Conservation (phyloP, 1,284 basidiomycete species). For the Fomitiporia mediterranea region DNA sequence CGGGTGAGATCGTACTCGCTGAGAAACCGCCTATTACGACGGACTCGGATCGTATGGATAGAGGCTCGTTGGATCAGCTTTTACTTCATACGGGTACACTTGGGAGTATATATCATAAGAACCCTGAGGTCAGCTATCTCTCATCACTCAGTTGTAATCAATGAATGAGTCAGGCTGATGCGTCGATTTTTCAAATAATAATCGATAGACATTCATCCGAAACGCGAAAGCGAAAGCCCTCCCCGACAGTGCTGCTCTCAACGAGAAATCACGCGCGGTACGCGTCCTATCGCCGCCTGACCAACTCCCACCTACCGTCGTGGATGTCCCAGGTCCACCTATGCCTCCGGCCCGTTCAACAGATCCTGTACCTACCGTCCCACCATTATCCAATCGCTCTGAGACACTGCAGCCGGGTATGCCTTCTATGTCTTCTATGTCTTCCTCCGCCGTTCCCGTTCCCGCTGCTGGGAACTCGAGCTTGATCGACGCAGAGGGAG, state of each 20-base stretch:
- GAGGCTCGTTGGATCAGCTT: constrained; percentile 89
- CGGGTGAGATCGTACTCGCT: constrained; percentile 87
- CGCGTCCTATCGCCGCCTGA: constrained; percentile 58
- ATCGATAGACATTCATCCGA: constrained; percentile 73
- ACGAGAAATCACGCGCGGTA: constrained; percentile 64
- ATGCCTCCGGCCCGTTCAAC: constrained; percentile 32
- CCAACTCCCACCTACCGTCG: constrained; percentile 42
- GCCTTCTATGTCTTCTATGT: not conserved
- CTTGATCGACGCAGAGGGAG: constrained; percentile 21
- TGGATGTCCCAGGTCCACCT: constrained; percentile 61
- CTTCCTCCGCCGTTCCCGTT: not conserved
- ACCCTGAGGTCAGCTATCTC: constrained; percentile 63
- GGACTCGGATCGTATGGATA: constrained; percentile 95
- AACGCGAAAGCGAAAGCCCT: constrained; percentile 71
- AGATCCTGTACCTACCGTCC: constrained; percentile 23
- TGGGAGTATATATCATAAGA: constrained; percentile 85
- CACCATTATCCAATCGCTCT: constrained; percentile 23
- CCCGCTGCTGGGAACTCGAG: constrained; percentile 15
- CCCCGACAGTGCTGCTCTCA: constrained; percentile 73
- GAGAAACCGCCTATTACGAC: constrained; percentile 97
- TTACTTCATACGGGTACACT: constrained; percentile 79
- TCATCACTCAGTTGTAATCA: no score
- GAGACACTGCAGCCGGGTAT: not conserved
- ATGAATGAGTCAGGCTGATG: no score
- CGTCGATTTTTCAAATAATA: no score